Evolutionary conservation across 2,329 filamentous ascomycete genomes (phyloP).

Genomic region (Phyllosticta paracitricarpa): DNA sequence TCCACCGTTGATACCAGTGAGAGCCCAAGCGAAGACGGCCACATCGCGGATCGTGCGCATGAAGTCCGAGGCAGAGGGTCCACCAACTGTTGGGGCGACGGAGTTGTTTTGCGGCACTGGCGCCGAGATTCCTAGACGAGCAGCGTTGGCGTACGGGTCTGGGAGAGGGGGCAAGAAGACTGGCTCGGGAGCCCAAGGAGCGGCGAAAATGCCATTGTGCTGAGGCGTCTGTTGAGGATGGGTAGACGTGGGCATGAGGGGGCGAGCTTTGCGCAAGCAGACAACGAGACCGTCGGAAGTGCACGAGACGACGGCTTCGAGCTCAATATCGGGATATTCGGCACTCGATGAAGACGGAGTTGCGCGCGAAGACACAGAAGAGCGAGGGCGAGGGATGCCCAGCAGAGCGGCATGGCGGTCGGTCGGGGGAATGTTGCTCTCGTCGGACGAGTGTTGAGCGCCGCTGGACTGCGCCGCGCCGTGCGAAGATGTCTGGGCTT

Average conservation of each 20-base stretch:
- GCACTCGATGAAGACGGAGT: constrained; percentile 15
- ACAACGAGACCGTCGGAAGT: constrained; percentile 82
- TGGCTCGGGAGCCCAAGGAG: constrained; percentile 66
- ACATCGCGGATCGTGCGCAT: constrained; percentile 77
- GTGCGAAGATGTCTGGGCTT: not conserved
- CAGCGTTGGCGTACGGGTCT: constrained; percentile 8
- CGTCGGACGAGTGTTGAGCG: not conserved
- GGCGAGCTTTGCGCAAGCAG: constrained; percentile 63
- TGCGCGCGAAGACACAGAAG: not conserved
- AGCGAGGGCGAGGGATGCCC: not conserved
- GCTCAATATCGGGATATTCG: constrained; percentile 43
- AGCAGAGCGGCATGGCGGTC: not conserved
- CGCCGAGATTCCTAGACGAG: constrained; percentile 2
- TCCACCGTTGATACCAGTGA: constrained; percentile 70
- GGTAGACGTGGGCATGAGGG: constrained; percentile 53
- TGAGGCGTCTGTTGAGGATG: constrained; percentile 30
- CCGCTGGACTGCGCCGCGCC: too few species aligned
- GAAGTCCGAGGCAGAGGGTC: constrained; percentile 52
- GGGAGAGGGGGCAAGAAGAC: constrained; percentile 37
- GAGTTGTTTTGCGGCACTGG: constrained; percentile 15
- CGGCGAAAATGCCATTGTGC: constrained; percentile 60
- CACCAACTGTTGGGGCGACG: constrained; percentile 27
- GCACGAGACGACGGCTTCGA: constrained; percentile 86
- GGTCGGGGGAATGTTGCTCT: not conserved
- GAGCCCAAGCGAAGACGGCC: constrained; percentile 78